phyloP scores from a whole-genome alignment of 495 filamentous ascomycete genomes.

The Cercophora sp. region DNA sequence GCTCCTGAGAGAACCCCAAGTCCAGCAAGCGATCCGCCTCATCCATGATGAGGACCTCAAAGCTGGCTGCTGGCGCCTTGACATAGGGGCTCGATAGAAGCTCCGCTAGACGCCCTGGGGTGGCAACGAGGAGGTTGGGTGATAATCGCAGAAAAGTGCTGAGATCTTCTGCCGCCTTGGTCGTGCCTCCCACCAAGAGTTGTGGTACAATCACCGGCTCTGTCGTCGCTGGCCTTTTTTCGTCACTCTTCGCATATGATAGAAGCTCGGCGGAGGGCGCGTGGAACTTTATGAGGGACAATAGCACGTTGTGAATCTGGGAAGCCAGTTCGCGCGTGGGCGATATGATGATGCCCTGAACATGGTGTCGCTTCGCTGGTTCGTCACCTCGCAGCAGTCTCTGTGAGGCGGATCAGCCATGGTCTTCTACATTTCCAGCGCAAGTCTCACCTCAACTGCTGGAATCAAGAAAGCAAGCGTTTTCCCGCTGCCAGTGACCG shows the following conservation, averaged over 20 bases:
- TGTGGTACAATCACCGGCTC: constrained; percentile 69
- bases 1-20: constrained; percentile 88
- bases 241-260: constrained; percentile 39
- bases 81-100: constrained; percentile 88
- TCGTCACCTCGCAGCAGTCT: constrained; percentile 68
- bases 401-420: constrained; percentile 8
- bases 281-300: constrained; percentile 77
- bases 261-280: constrained; percentile 65
- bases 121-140: constrained; percentile 83
- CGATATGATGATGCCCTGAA: constrained; percentile 85
- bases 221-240: constrained; percentile 49
- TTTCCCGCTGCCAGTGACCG: constrained; percentile 94
- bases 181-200: constrained; percentile 79
- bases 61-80: constrained; percentile 79
- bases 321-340: constrained; percentile 89
- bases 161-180: constrained; percentile 79
- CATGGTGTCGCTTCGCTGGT: constrained; percentile 79
- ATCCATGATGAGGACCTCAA: constrained; percentile 87
- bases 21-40: constrained; percentile 92
- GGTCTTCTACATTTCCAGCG: not conserved
- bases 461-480: constrained; percentile 90
- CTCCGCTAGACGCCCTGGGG: constrained; percentile 84
- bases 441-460: constrained; percentile 57
- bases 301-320: constrained; percentile 83
- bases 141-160: constrained; percentile 71